These are phyloP conservation scores for Podospora australis DNA, from an alignment of 495 filamentous ascomycete genomes.

Conservation along the genomic window DNA sequence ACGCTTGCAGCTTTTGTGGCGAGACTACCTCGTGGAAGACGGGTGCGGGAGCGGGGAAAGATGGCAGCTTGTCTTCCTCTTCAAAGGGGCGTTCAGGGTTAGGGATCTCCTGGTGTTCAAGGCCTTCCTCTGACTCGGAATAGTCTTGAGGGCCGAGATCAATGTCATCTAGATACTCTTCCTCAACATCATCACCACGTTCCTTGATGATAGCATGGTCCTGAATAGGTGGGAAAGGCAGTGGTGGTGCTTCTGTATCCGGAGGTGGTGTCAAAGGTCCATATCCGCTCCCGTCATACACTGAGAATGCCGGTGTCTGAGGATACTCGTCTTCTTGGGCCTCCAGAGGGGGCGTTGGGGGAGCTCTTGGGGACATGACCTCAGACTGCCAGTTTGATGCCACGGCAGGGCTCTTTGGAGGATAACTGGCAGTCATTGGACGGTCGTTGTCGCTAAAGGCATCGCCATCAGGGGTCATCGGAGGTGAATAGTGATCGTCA, in stretches of 20 bases:
- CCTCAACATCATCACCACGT: too few relatives aligned
- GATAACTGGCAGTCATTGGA: neutral
- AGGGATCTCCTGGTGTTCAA: too few relatives aligned
- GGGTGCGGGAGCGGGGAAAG: too few relatives aligned
- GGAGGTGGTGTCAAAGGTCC: conserved; percentile 2
- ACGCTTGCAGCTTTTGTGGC: too few relatives aligned
- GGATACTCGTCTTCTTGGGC: neutral
- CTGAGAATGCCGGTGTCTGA: neutral
- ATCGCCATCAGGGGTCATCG: neutral
- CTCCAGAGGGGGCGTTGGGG: conserved; percentile 1
- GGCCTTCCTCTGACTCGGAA: too few relatives aligned
- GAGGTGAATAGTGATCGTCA: neutral
- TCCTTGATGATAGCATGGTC: neutral
- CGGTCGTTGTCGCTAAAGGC: neutral
- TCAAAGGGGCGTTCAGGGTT: too few relatives aligned
- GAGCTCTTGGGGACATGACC: conserved; percentile 5
- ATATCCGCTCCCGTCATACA: conserved; percentile 6
- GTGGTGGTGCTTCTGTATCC: neutral
- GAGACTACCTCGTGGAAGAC: too few relatives aligned
- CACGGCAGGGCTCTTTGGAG: conserved; percentile 1
- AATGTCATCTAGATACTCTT: too few relatives aligned
- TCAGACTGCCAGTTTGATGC: conserved; percentile 1
- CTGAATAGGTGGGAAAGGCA: conserved; percentile 6
- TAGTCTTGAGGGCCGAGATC: too few relatives aligned
- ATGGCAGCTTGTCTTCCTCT: too few relatives aligned